Conservation (phyloP, 768 basidiomycete genomes). For the Pleurotus ostreatus region DNA sequence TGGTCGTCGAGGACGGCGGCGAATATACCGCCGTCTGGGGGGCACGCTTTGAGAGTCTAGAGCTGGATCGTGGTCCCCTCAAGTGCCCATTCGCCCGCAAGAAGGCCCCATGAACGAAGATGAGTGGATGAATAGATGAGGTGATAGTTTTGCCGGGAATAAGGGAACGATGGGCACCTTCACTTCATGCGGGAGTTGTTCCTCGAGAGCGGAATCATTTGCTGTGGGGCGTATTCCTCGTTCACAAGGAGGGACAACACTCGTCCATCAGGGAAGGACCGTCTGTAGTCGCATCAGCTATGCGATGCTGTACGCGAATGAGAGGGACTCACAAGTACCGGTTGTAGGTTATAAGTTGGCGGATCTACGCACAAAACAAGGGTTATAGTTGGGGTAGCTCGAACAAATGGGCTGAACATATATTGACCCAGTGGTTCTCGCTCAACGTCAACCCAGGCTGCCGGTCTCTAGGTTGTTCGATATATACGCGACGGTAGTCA, state of each 20-base stretch:
- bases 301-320: neutral
- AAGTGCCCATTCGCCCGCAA: no score
- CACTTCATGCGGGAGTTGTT: conserved; percentile 78
- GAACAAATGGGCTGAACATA: conserved; percentile 29
- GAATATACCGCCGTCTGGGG: no score
- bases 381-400: no score
- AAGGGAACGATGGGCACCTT: conserved; percentile 43
- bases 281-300: conserved; percentile 36
- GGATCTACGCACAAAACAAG: no score
- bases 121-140: no score
- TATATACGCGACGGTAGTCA: conserved; percentile 72
- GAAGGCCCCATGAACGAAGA: no score
- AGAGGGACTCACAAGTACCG: conserved; percentile 68
- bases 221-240: conserved; percentile 65
- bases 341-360: conserved; percentile 87
- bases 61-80: no score
- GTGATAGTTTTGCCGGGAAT: neutral
- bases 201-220: conserved; percentile 73
- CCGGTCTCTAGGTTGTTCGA: conserved; percentile 85
- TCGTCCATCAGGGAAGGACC: conserved; percentile 83
- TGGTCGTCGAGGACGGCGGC: no score
- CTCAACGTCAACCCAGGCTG: no score
- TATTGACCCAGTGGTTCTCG: conserved; percentile 86
- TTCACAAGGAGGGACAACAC: conserved; percentile 85
- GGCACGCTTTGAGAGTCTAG: no score